phyloP scores from a whole-genome alignment of 345 rosid species.

The Gossypium anomalum region DNA sequence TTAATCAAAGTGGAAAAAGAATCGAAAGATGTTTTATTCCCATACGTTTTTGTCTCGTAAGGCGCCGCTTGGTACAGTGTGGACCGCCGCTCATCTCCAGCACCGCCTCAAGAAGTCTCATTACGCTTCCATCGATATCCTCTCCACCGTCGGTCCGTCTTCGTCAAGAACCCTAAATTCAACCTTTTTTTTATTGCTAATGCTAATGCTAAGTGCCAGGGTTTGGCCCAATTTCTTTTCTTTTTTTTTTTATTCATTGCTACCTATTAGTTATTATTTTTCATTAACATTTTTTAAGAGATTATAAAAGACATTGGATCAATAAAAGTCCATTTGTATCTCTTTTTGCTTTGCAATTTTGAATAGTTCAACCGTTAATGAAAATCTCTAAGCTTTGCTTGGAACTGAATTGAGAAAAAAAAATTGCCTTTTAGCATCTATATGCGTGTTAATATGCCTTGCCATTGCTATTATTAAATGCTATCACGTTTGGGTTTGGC shows the following conservation, averaged over 20 bases:
- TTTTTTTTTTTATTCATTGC: no score
- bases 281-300: not conserved
- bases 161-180: no score
- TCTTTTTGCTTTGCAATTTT: no score
- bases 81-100: conserved; percentile 89
- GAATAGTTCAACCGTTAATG: not conserved
- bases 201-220: not conserved
- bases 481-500: not conserved
- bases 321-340: no score
- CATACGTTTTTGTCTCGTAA: conserved; percentile 67
- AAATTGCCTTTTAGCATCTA: not conserved
- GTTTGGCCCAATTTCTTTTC: not conserved
- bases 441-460: not conserved
- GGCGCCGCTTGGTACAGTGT: conserved; percentile 74
- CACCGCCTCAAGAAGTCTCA: conserved; percentile 77
- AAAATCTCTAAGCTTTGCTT: not conserved
- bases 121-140: conserved; percentile 63
- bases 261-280: not conserved
- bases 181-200: not conserved
- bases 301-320: no score
- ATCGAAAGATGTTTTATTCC: conserved; percentile 60
- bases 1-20: not conserved
- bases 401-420: not conserved
- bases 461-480: no score
- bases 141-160: conserved; percentile 62